Evolutionary conservation across 805 yeast species (phyloP).

Genomic region (Sugiyamaella qingdaonensis): DNA sequence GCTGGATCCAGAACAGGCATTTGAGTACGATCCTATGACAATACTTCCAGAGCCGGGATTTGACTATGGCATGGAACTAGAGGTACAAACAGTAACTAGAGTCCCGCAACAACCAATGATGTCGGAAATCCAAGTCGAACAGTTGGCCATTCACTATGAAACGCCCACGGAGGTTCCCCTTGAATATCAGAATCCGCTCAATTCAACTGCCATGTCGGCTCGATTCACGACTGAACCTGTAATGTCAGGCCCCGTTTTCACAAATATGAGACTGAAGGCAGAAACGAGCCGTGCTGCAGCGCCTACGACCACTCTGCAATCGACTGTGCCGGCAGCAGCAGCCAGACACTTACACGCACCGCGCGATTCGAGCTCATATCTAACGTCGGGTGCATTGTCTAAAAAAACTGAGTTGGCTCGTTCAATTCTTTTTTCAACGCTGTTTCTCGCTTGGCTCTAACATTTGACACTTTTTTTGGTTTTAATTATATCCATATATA

Average conservation of each 20-base stretch:
- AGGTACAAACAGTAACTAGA: background rate
- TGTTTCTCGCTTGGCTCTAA: too few relatives aligned
- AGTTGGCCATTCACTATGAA: background rate
- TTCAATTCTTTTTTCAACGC: too few relatives aligned
- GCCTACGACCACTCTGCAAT: too few relatives aligned
- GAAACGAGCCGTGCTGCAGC: background rate
- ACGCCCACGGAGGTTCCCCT: background rate
- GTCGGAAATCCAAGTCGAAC: background rate
- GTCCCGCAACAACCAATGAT: too few relatives aligned
- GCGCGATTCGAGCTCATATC: too few relatives aligned
- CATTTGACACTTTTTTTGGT: too few relatives aligned
- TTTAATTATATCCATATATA: too few relatives aligned
- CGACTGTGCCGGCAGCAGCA: too few relatives aligned
- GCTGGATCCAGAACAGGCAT: too few relatives aligned
- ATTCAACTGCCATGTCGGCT: background rate
- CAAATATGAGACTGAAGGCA: background rate
- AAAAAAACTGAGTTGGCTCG: too few relatives aligned
- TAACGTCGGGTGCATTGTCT: too few relatives aligned
- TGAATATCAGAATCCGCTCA: background rate
- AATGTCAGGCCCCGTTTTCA: background rate
- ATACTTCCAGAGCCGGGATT: background rate
- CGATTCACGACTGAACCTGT: background rate
- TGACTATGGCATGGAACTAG: background rate
- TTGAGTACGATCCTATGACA: background rate
- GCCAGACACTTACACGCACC: too few relatives aligned